These are phyloP conservation scores for Mycosphaerelloides madeirae DNA, from an alignment of 2,329 filamentous ascomycete species.

Conservation along the genomic window DNA sequence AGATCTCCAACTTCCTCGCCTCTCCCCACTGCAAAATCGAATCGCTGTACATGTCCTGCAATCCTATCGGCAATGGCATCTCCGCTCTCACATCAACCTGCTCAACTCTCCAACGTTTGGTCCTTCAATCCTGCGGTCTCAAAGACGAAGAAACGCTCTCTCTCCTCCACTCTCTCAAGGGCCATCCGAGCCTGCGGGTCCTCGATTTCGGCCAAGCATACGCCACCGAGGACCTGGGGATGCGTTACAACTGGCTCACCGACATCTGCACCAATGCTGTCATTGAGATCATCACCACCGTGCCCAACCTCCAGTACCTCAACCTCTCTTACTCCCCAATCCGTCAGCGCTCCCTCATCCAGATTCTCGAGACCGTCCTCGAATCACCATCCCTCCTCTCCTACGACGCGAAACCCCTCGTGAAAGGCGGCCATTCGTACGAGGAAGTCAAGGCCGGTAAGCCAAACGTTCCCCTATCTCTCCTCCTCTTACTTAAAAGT, in stretches of 20 bases:
- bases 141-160: constrained; percentile 37
- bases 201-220: constrained; percentile 47
- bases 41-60: constrained; percentile 32
- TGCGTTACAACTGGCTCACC: constrained; percentile 47
- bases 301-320: constrained; percentile 38
- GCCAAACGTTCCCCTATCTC: constrained; percentile 1
- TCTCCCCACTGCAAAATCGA: constrained; percentile 26
- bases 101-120: constrained; percentile 26
- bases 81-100: constrained; percentile 24
- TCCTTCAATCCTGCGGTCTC: constrained; percentile 44
- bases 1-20: constrained; percentile 28
- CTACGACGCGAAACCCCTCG: constrained; percentile 37
- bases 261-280: constrained; percentile 36
- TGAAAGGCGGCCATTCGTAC: constrained; percentile 23
- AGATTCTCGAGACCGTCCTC: constrained; percentile 30
- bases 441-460: constrained; percentile 23
- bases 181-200: constrained; percentile 35
- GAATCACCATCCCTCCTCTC: constrained; percentile 35
- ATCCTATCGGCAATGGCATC: constrained; percentile 29
- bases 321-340: constrained; percentile 39
- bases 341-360: constrained; percentile 28
- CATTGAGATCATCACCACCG: constrained; percentile 31
- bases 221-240: constrained; percentile 43
- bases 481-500: background rate
- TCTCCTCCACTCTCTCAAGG: constrained; percentile 36